A percentile compares a stretch with the other conserved stretches of the same genome.
phyloP scores from a whole-genome alignment of 2,329 filamentous ascomycete genomes.

The Allantophomopsis cytisporea region DNA sequence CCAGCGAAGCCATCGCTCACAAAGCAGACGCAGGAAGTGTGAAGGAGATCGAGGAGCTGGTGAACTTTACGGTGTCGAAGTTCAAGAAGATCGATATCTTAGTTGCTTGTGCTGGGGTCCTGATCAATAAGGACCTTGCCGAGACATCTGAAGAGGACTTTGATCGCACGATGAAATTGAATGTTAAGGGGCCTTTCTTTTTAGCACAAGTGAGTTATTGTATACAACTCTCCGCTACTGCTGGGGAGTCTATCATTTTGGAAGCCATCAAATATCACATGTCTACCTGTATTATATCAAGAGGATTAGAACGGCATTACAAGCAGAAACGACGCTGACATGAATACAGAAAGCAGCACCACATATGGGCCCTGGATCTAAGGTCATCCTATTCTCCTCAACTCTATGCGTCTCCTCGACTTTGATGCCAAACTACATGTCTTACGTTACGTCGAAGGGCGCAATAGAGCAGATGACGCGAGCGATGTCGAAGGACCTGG shows the following conservation, averaged over 20 bases:
- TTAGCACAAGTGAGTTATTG: constrained; percentile 25
- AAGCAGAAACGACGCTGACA: background rate
- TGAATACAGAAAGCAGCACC: constrained; percentile 31
- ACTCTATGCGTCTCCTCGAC: constrained; percentile 20
- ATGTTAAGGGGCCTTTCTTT: constrained; percentile 44
- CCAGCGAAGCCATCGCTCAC: constrained; percentile 35
- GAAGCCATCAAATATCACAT: no score
- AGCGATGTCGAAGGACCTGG: constrained; percentile 34
- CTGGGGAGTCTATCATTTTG: background rate
- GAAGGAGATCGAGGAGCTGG: constrained; percentile 30
- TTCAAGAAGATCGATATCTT: constrained; percentile 46
- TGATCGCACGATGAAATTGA: constrained; percentile 32
- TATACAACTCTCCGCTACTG: background rate
- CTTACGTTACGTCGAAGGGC: constrained; percentile 35
- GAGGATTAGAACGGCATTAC: no score
- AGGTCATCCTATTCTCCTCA: constrained; percentile 39
- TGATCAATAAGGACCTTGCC: constrained; percentile 34
- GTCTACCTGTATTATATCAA: no score
- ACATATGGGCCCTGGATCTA: constrained; percentile 32
- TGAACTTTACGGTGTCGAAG: constrained; percentile 30
- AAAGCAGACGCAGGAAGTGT: constrained; percentile 38
- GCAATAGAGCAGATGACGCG: constrained; percentile 39
- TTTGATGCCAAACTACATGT: constrained; percentile 26
- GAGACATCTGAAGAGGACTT: constrained; percentile 34
- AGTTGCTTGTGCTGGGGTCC: constrained; percentile 38